phyloP scores from a whole-genome alignment of 176 grass and related monocot species.

The Carex scoparia region DNA sequence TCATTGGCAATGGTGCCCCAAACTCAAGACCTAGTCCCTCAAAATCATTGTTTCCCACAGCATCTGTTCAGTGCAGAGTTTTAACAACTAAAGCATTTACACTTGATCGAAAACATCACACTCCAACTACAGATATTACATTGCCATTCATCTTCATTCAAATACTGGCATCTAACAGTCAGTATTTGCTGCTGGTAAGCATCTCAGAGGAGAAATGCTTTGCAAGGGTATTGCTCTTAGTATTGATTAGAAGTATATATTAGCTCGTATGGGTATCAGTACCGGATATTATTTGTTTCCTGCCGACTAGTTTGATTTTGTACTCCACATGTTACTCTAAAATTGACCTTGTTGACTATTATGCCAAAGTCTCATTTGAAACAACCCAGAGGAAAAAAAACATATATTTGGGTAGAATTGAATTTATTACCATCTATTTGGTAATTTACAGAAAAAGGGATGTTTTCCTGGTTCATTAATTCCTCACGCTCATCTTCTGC shows the following conservation, averaged over 20 bases:
- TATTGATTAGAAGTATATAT: neutral
- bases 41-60: too few species aligned
- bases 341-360: neutral
- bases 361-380: neutral
- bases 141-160: too few species aligned
- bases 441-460: neutral
- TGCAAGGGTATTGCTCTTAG: neutral
- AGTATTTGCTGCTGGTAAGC: too few species aligned
- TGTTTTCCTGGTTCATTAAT: neutral
- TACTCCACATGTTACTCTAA: neutral
- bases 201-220: too few species aligned
- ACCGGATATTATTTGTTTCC: neutral
- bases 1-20: too few species aligned
- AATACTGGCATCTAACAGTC: too few species aligned
- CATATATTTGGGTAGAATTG: neutral
- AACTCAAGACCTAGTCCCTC: too few species aligned
- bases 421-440: neutral
- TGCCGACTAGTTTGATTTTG: neutral
- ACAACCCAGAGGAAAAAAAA: neutral
- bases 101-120: too few species aligned
- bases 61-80: too few species aligned
- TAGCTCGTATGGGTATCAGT: neutral
- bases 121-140: too few species aligned
- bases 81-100: too few species aligned
- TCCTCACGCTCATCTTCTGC: neutral